These are phyloP conservation scores for Aspergillus costaricaensis DNA, from an alignment of 2,329 filamentous ascomycete species.

Conservation along the genomic window DNA sequence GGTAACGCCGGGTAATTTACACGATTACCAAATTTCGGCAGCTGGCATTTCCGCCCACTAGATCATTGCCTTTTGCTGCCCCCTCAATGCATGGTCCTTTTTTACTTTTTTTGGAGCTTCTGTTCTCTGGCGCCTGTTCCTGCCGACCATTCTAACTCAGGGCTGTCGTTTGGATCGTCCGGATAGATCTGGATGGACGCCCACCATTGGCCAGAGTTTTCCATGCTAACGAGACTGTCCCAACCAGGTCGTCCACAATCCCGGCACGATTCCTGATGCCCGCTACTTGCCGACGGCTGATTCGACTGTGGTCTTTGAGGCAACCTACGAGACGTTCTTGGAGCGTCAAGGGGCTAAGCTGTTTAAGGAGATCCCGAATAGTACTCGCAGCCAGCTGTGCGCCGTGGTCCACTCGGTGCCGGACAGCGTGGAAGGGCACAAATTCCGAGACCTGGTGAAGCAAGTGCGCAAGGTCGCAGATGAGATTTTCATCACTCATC, in stretches of 20 bases:
- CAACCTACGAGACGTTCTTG: slow-evolving; percentile 42
- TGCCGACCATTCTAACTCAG: neutral
- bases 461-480: slow-evolving; percentile 39
- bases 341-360: slow-evolving; percentile 34
- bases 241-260: slow-evolving; percentile 48
- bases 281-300: slow-evolving; percentile 46
- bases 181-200: neutral
- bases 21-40: neutral
- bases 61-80: neutral
- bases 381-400: slow-evolving; percentile 35
- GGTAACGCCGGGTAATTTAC: slow-evolving; percentile 13
- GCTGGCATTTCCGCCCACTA: neutral
- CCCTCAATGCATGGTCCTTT: neutral
- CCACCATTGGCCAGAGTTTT: slow-evolving; percentile 10
- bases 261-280: slow-evolving; percentile 46
- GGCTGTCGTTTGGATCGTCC: neutral
- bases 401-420: slow-evolving; percentile 45
- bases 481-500: slow-evolving; percentile 45
- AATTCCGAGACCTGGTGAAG: slow-evolving; percentile 37
- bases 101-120: neutral
- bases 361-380: slow-evolving; percentile 35
- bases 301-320: slow-evolving; percentile 51
- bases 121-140: neutral
- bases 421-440: slow-evolving; percentile 29
- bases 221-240: slow-evolving; percentile 16